Evolutionary conservation across 2,329 filamentous ascomycete genomes (phyloP).

Genomic region (Alternaria ventricosa): DNA sequence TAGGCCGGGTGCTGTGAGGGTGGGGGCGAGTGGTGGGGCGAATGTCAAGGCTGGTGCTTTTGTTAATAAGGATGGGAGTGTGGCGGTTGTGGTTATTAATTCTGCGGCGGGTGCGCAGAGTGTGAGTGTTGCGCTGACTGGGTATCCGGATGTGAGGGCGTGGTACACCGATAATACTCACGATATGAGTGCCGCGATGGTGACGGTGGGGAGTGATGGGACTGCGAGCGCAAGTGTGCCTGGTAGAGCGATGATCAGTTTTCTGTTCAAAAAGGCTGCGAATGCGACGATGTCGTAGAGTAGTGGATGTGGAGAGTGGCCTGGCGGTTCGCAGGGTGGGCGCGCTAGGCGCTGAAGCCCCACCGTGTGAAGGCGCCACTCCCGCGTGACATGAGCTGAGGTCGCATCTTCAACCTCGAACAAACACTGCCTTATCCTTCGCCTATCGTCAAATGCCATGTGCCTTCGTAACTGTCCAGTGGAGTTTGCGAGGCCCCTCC

Average conservation of each 20-base stretch:
- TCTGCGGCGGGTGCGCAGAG: conserved; percentile 29
- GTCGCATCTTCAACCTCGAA: background rate
- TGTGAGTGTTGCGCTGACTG: conserved; percentile 18
- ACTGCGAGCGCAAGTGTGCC: conserved; percentile 31
- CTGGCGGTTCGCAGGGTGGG: background rate
- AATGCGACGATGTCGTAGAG: background rate
- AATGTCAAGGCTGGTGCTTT: conserved; percentile 45
- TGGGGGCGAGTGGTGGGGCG: conserved; percentile 40
- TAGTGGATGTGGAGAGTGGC: background rate
- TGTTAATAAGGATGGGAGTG: conserved; percentile 36
- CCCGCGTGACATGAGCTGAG: background rate
- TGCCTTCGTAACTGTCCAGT: background rate
- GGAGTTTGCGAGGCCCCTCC: background rate
- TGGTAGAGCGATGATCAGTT: conserved; percentile 36
- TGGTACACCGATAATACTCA: conserved; percentile 37
- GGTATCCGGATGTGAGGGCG: conserved; percentile 20
- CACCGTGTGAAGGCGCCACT: background rate
- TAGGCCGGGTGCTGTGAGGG: conserved; percentile 48
- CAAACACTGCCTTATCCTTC: background rate
- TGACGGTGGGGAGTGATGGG: conserved; percentile 29
- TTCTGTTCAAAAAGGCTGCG: conserved; percentile 22
- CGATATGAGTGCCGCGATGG: conserved; percentile 6
- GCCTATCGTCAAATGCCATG: accelerated
- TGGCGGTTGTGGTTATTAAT: conserved; percentile 38
- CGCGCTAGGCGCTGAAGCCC: background rate